Base-by-base conservation (phyloP, 495 filamentous ascomycete genomes). In the Melanomma pulvis-pyrius region DNA sequence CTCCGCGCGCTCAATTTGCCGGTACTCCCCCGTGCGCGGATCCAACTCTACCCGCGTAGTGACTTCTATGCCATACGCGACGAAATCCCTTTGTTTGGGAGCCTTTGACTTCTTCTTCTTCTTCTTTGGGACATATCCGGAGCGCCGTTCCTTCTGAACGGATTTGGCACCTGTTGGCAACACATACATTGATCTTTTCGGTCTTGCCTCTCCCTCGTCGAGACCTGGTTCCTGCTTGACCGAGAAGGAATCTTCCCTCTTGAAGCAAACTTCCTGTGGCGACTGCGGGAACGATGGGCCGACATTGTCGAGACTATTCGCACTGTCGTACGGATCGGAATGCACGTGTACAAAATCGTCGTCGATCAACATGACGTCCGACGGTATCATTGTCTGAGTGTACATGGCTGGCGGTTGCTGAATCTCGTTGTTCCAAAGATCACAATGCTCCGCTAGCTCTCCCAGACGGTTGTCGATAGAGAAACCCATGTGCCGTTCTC, bases 211-310 rank as follows among this genome's bases (percentile, higher is more conserved):
- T 1, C 47, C 26, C 15, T 36, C 47, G 13, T 54, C 58, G 12
- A 24, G 12, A 1, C 51, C 29, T 1, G 44, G 24, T 22, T 61
- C 24, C 2, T 24, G 25, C n/a, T 52, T 61, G 15, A 36, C 44
- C 5, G 25, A 25, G 25, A 28, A 19, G 22, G 36, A 48, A 19
- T 32, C 47, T 22, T 51, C 30, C 47, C 25, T 61, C 11, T 52
- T 61, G 46, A 51, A 39, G 4, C 22, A 39, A n/a, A 61, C 47
- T 17, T 36, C 58, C 19, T 51, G 46, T 26, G 58, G 58, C 13
- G 58, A 51, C 25, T 52, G 58, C 26, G 44, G 44, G 30, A 61
- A 61, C 1, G 28, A 34, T 6, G 15, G 12, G 3, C 1, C 22
- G n/a, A n/a, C 12, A 9, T 36, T 19, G 24, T 50, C 44, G 15